Conservation (phyloP, 805 yeast species). For the Candida sanyiensis region DNA sequence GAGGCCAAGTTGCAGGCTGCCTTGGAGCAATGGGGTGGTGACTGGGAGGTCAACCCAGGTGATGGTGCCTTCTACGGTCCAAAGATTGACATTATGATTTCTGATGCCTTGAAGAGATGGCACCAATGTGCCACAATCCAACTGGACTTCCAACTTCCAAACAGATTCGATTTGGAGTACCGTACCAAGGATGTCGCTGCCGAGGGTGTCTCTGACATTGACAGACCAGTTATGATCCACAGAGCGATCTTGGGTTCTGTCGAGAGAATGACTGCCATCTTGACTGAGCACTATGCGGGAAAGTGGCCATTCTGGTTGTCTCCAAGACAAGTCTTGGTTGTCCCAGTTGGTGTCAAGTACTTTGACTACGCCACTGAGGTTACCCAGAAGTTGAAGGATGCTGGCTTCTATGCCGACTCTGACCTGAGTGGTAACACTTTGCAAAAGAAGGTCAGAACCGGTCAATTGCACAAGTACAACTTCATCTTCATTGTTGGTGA, state of each 20-base stretch:
- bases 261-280: slow-evolving; percentile 98
- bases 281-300: slow-evolving; percentile 97
- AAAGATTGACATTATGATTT: slow-evolving; percentile 92
- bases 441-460: slow-evolving; percentile 96
- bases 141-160: slow-evolving; percentile 96
- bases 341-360: slow-evolving; percentile 94
- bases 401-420: slow-evolving; percentile 86
- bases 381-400: slow-evolving; percentile 57
- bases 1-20: slow-evolving; percentile 81
- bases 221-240: slow-evolving; percentile 98
- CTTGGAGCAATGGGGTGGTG: slow-evolving; percentile 76
- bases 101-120: slow-evolving; percentile 94
- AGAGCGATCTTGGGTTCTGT: slow-evolving; percentile 98
- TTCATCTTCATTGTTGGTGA: slow-evolving; percentile 97
- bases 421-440: slow-evolving; percentile 93
- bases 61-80: slow-evolving; percentile 97
- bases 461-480: slow-evolving; percentile 91
- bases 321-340: slow-evolving; percentile 96
- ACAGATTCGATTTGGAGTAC: slow-evolving; percentile 85
- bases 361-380: slow-evolving; percentile 84
- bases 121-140: slow-evolving; percentile 99
- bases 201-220: slow-evolving; percentile 47
- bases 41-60: slow-evolving; percentile 93
- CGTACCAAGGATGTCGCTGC: slow-evolving; percentile 55
- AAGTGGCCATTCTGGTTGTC: slow-evolving; percentile 99